Conservation (phyloP, 345 rosid species). For the Ceriops zippeliana region DNA sequence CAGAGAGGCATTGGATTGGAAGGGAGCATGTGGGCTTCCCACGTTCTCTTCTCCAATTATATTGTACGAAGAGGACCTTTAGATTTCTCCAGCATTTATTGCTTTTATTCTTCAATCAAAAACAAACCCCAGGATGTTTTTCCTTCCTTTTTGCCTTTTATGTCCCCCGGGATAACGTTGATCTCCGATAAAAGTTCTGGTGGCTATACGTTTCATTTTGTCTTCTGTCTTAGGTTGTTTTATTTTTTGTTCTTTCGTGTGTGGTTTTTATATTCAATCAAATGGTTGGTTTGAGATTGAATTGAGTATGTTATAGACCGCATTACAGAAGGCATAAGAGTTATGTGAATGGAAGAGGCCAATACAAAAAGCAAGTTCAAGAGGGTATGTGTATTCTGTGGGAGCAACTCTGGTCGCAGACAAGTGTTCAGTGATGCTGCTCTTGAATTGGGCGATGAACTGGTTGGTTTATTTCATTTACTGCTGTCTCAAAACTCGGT, state of each 20-base stretch:
- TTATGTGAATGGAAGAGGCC: constrained; percentile 53
- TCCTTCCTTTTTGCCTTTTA: neutral
- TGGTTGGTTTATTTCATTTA: constrained; percentile 47
- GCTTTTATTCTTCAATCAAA: no score
- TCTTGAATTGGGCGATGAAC: constrained; percentile 83
- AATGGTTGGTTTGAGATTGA: constrained; percentile 28
- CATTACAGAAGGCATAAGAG: constrained; percentile 7
- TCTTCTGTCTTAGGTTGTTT: neutral
- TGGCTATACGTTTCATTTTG: constrained; percentile 8
- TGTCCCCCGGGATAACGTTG: neutral
- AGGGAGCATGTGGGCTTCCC: no score
- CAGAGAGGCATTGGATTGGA: no score
- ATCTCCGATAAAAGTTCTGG: constrained; percentile 12
- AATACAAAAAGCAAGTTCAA: constrained; percentile 50
- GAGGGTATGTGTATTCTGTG: constrained; percentile 89
- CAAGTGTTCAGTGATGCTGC: constrained; percentile 88
- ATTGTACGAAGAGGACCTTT: no score
- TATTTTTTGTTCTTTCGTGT: neutral
- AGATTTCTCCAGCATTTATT: no score
- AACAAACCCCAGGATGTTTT: no score
- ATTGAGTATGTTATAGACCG: neutral
- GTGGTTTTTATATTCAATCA: neutral
- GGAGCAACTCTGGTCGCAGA: constrained; percentile 83
- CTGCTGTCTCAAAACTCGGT: neutral
- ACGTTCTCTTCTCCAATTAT: no score